A percentile compares a stretch with the other conserved stretches of the same genome.
phyloP scores from a whole-genome alignment of 768 basidiomycete species.

The Agrocybe pediades region DNA sequence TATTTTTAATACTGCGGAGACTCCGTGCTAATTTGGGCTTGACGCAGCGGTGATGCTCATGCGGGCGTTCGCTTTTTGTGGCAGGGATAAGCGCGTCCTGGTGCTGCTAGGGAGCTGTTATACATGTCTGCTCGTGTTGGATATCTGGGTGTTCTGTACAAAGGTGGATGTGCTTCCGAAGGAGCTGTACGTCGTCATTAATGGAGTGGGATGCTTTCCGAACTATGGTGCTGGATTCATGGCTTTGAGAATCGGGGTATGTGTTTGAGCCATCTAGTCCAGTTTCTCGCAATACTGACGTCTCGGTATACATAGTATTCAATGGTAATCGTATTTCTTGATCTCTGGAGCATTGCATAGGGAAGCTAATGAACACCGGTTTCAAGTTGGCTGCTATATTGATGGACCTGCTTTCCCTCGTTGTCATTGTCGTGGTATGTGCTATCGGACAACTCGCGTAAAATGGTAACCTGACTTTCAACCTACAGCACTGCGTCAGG shows the following conservation, averaged over 20 bases:
- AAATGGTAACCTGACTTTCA: background rate
- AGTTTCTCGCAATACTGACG: background rate
- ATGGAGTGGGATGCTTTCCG: constrained; percentile 38
- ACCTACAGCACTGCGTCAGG: constrained; percentile 24
- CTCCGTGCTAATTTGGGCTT: background rate
- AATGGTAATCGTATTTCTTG: constrained; percentile 14
- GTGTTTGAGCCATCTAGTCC: constrained; percentile 16
- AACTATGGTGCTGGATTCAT: constrained; percentile 30
- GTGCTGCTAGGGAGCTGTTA: constrained; percentile 28
- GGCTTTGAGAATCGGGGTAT: constrained; percentile 33
- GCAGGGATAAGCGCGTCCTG: constrained; percentile 30
- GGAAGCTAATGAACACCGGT: background rate
- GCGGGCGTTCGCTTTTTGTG: constrained; percentile 44
- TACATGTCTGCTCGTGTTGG: constrained; percentile 26
- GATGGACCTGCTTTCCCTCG: constrained; percentile 36
- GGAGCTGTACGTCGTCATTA: constrained; percentile 19
- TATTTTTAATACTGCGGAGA: background rate
- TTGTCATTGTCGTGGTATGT: constrained; percentile 33
- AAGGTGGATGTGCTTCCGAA: constrained; percentile 22
- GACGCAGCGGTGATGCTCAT: constrained; percentile 41
- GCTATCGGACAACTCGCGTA: background rate
- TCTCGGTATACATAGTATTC: constrained; percentile 13
- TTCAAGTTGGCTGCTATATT: constrained; percentile 31
- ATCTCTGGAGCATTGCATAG: background rate
- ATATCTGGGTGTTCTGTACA: constrained; percentile 37